Conservation (phyloP, 495 filamentous ascomycete genomes). For the Talaromyces liani region DNA sequence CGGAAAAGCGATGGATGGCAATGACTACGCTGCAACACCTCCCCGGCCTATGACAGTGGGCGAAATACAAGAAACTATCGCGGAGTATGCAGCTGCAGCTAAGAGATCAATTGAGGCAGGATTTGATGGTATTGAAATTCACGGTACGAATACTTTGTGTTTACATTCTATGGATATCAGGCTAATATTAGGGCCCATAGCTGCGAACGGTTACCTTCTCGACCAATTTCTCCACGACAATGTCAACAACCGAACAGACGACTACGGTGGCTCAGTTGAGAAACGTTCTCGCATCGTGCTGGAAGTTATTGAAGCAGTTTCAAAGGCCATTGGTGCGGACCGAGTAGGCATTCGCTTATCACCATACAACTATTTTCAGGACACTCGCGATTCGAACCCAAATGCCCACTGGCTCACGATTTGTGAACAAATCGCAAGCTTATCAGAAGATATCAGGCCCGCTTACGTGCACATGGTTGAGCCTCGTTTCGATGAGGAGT, state of each 20-base stretch:
- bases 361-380: slow-evolving; percentile 60
- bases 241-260: slow-evolving; percentile 56
- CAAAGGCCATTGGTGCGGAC: slow-evolving; percentile 55
- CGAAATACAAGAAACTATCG: slow-evolving; percentile 50
- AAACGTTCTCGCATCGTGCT: slow-evolving; percentile 58
- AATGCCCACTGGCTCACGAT: slow-evolving; percentile 20
- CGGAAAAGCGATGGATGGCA: slow-evolving; percentile 21
- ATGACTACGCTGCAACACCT: slow-evolving; percentile 30
- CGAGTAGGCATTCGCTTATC: slow-evolving; percentile 55
- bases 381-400: slow-evolving; percentile 39
- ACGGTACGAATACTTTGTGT: slow-evolving; percentile 47
- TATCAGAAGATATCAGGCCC: slow-evolving; percentile 16
- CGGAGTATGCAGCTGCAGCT: slow-evolving; percentile 53
- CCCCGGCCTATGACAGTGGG: slow-evolving; percentile 45
- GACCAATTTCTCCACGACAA: slow-evolving; percentile 66
- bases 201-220: slow-evolving; percentile 55
- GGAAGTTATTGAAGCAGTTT: slow-evolving; percentile 57
- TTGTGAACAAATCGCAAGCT: slow-evolving; percentile 21
- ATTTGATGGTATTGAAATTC: slow-evolving; percentile 72
- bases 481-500: slow-evolving; percentile 37
- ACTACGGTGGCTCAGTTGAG: slow-evolving; percentile 63
- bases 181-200: not conserved
- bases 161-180: not conserved
- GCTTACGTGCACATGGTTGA: slow-evolving; percentile 37
- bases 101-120: slow-evolving; percentile 58